These are phyloP conservation scores for Fusarium multiceps DNA, from an alignment of 2,329 filamentous ascomycete genomes.

Conservation along the genomic window DNA sequence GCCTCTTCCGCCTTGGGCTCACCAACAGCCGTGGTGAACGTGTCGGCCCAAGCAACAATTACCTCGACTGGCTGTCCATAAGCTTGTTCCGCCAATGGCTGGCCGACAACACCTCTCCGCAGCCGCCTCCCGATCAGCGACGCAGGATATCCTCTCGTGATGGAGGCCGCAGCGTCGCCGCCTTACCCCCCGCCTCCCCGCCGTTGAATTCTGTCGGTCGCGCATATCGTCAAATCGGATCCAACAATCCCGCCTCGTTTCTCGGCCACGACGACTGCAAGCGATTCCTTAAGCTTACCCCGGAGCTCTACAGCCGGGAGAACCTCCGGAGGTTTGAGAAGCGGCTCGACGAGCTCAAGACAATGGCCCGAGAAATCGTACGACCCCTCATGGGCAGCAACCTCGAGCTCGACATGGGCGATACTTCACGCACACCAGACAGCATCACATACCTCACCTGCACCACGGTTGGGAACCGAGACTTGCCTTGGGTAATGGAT, in stretches of 20 bases:
- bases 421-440: constrained; percentile 55
- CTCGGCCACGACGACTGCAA: constrained; percentile 90
- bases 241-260: constrained; percentile 69
- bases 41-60: constrained; percentile 81
- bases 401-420: constrained; percentile 78
- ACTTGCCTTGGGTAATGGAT: constrained; percentile 62
- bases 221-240: constrained; percentile 81
- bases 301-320: constrained; percentile 87
- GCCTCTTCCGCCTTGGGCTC: constrained; percentile 83
- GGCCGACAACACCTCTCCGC: constrained; percentile 86
- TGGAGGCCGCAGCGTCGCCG: constrained; percentile 47
- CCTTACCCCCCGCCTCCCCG: constrained; percentile 54
- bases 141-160: constrained; percentile 47
- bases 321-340: constrained; percentile 87
- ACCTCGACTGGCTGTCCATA: constrained; percentile 89
- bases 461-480: constrained; percentile 59
- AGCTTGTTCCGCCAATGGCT: constrained; percentile 93
- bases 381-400: constrained; percentile 87
- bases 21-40: constrained; percentile 84
- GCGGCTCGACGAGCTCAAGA: constrained; percentile 88
- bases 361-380: constrained; percentile 82
- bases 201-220: constrained; percentile 72
- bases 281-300: constrained; percentile 84
- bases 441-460: constrained; percentile 64
- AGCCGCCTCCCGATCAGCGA: constrained; percentile 48